phyloP scores from a whole-genome alignment of 495 filamentous ascomycete genomes.

The Xylaria flabelliformis region DNA sequence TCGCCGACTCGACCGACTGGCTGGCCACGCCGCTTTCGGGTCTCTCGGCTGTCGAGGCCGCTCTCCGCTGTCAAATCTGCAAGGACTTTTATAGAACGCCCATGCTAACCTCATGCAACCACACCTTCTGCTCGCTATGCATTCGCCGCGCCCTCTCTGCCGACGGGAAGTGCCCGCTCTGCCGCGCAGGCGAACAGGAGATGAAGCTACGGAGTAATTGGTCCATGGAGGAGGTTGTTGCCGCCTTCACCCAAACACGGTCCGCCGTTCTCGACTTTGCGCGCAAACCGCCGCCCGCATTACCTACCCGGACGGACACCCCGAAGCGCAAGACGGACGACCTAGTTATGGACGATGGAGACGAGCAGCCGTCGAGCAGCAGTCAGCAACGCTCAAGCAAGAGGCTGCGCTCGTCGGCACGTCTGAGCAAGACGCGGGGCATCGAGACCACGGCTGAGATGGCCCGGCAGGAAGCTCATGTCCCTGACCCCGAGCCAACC shows the following conservation, averaged over 20 bases:
- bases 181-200: constrained; percentile 78
- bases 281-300: constrained; percentile 43
- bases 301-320: constrained; percentile 25
- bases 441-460: constrained; percentile 45
- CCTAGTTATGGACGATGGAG: constrained; percentile 29
- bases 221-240: constrained; percentile 83
- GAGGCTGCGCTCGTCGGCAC: constrained; percentile 52
- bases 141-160: constrained; percentile 82
- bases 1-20: constrained; percentile 95
- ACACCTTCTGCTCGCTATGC: constrained; percentile 96
- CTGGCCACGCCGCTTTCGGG: constrained; percentile 74
- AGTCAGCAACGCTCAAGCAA: constrained; percentile 45
- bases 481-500: constrained; percentile 37
- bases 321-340: constrained; percentile 61
- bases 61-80: constrained; percentile 93
- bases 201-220: constrained; percentile 83
- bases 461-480: constrained; percentile 44
- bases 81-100: constrained; percentile 95
- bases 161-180: constrained; percentile 87
- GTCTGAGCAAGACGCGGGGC: constrained; percentile 48
- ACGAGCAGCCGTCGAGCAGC: neutral
- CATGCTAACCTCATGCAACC: constrained; percentile 91
- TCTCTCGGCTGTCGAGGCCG: constrained; percentile 79
- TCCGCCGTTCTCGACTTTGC: constrained; percentile 67
- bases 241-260: constrained; percentile 72